A percentile compares a stretch with the other conserved stretches of the same genome.
Evolutionary conservation across 192 early-diverging fungal genomes (phyloP).

Genomic region (Borealophlyctis nickersoniae): DNA sequence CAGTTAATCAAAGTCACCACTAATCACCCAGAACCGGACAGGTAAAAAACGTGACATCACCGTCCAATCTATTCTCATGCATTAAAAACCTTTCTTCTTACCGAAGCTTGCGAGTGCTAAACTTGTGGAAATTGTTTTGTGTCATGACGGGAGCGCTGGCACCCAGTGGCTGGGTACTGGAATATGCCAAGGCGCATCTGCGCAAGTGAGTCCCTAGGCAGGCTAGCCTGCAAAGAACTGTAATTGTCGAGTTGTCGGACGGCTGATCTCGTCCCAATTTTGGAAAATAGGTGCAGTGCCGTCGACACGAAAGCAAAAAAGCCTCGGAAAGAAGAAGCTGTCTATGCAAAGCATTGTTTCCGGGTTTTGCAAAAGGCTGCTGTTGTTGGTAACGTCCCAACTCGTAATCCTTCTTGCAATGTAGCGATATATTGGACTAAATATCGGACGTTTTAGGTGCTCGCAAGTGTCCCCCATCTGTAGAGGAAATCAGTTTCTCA

Average conservation of each 20-base stretch:
- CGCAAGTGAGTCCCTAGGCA: too few species aligned
- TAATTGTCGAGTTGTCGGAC: background rate
- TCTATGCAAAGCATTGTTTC: slow-evolving; percentile 41
- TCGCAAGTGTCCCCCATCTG: slow-evolving; percentile 36
- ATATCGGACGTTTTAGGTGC: too few species aligned
- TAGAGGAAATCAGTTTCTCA: slow-evolving; percentile 36
- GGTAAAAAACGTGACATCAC: too few species aligned
- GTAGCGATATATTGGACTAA: too few species aligned
- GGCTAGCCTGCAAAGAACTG: too few species aligned
- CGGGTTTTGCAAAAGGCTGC: slow-evolving; percentile 33
- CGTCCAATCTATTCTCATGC: too few species aligned
- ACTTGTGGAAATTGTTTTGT: slow-evolving; percentile 42
- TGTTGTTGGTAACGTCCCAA: slow-evolving; percentile 18
- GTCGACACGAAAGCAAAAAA: slow-evolving; percentile 32
- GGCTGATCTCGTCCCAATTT: slow-evolving; percentile 19
- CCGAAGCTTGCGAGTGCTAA: slow-evolving; percentile 14
- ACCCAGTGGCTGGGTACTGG: slow-evolving; percentile 34
- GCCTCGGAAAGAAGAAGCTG: slow-evolving; percentile 29
- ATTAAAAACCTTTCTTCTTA: background rate
- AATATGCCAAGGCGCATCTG: slow-evolving; percentile 49
- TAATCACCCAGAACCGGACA: slow-evolving; percentile 32
- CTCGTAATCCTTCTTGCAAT: too few species aligned
- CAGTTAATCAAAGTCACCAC: slow-evolving; percentile 47
- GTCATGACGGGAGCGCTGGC: slow-evolving; percentile 35
- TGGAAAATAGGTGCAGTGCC: slow-evolving; percentile 24